Evolutionary conservation across 495 filamentous ascomycete species (phyloP), one percentile per base, ranked within the genome.

Genomic region (Ascobolus immersus): DNA sequence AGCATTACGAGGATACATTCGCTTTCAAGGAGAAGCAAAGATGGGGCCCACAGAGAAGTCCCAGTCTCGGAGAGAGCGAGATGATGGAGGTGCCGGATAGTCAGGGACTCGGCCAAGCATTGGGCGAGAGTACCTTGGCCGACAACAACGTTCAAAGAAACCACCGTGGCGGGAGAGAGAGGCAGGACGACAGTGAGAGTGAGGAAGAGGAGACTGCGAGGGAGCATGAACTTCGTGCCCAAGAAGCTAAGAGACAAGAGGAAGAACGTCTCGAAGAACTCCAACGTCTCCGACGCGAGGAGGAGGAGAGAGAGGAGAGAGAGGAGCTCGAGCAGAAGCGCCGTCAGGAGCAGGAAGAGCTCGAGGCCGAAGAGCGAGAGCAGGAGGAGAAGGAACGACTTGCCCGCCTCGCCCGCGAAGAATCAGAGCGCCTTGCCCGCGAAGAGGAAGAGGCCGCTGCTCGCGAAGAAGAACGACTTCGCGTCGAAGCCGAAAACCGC

Each of bases 361-460:
- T 8, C 28, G 23, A 12, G 12, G 9, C 23, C 12, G 9, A 17
- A 4, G 35, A 23, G 18, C 18, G 13, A 28, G 17, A 15, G 18
- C 14, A 9, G n/a, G 34, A 27, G 14, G 17, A 22, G n/a, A 21
- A 2, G 19, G 12, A n/a, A 23, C 11, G 8, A 20, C 6, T 10
- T 12, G 6, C 10, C 15, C 11, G 7, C 32, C 5, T 15, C 36
- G 17, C n/a, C 35, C 2, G 56, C 52, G 5, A 90, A 79, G 64
- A 70, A 65, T 14, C 55, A 89, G 43, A 71, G 86, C 58, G 73
- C 84, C 51, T 90, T 79, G 80, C 55, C 90, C 33, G 71, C 60
- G 14, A 73, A 77, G 38, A 65, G 66, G 23, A 64, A 67, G 19
- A 60, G 58, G 17, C n/a, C n/a, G n/a, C n/a, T n/a, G n/a, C n/a